A percentile compares a stretch with the other conserved stretches of the same genome.
phyloP scores from a whole-genome alignment of 306 rosid genomes.

The Boehmeria nivea region DNA sequence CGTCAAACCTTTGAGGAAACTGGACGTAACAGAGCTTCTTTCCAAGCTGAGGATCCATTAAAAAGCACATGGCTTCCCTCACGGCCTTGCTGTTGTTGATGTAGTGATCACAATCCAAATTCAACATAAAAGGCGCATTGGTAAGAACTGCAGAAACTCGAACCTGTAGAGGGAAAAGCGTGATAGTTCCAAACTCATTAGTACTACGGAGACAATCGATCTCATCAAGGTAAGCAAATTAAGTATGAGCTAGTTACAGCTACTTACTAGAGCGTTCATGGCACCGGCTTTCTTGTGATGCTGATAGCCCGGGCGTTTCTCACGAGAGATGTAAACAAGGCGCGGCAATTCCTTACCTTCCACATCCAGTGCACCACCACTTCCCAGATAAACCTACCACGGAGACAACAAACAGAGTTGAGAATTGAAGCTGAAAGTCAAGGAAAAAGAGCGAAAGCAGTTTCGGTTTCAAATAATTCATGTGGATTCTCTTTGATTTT shows the following conservation, averaged over 20 bases:
- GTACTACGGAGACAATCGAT: slow-evolving; percentile 6
- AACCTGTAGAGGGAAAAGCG: slow-evolving; percentile 41
- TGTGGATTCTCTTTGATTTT: too few relatives aligned
- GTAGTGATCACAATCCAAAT: slow-evolving; percentile 97
- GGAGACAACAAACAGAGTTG: neutral
- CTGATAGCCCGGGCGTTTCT: slow-evolving; percentile 75
- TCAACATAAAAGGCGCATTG: slow-evolving; percentile 90
- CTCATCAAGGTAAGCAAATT: too few relatives aligned
- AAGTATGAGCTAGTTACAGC: slow-evolving; percentile 2
- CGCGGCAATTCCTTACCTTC: slow-evolving; percentile 77
- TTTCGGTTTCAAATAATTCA: too few relatives aligned
- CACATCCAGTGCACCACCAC: slow-evolving; percentile 72
- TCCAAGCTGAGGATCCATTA: slow-evolving; percentile 84
- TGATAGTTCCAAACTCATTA: slow-evolving; percentile 11
- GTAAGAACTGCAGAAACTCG: slow-evolving; percentile 95
- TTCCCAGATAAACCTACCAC: slow-evolving; percentile 78
- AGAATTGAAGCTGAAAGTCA: slow-evolving; percentile 5
- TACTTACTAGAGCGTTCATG: slow-evolving; percentile 82
- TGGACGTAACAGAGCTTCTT: slow-evolving; percentile 80
- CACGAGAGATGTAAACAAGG: slow-evolving; percentile 85
- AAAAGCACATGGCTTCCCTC: slow-evolving; percentile 94
- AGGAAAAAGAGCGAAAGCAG: neutral
- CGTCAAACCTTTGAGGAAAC: slow-evolving; percentile 86
- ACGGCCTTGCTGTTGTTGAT: slow-evolving; percentile 86
- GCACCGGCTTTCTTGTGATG: slow-evolving; percentile 94